phyloP scores from a whole-genome alignment of 768 basidiomycete species.

The Panellus pusillus region DNA sequence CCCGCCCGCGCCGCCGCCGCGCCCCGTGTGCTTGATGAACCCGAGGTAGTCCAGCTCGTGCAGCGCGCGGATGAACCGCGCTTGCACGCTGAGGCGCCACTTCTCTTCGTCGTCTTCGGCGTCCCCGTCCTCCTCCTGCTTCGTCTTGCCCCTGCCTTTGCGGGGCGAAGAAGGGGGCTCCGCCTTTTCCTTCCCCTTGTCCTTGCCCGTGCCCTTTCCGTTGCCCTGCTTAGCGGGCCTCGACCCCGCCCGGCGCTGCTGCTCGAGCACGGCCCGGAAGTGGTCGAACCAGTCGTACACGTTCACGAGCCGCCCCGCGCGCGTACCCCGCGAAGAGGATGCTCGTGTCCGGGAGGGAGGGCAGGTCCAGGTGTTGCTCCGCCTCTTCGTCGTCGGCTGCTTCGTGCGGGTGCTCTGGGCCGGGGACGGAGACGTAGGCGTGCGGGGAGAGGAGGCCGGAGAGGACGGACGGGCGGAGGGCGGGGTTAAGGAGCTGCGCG shows the following conservation, averaged over 20 bases:
- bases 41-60: slow-evolving; percentile 84
- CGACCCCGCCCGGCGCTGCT: slow-evolving; percentile 47
- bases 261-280: slow-evolving; percentile 67
- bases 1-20: slow-evolving; percentile 30
- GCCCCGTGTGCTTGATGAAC: slow-evolving; percentile 68
- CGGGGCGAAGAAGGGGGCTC: too few relatives aligned
- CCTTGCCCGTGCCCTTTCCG: too few relatives aligned
- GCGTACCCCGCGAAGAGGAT: slow-evolving; percentile 77
- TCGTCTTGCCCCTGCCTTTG: slow-evolving; percentile 27
- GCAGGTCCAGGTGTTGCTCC: too few relatives aligned
- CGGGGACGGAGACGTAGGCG: slow-evolving; percentile 51
- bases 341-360: slow-evolving; percentile 69
- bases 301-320: slow-evolving; percentile 78
- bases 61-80: slow-evolving; percentile 74
- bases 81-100: slow-evolving; percentile 69
- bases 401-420: slow-evolving; percentile 10
- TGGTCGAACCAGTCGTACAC: slow-evolving; percentile 88
- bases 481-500: slow-evolving; percentile 66
- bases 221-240: too few relatives aligned
- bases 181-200: slow-evolving; percentile 22
- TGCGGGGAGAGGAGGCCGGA: slow-evolving; percentile 59
- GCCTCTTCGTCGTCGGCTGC: slow-evolving; percentile 27
- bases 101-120: slow-evolving; percentile 41
- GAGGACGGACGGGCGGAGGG: slow-evolving; percentile 58
- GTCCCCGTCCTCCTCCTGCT: slow-evolving; percentile 28